phyloP scores from a whole-genome alignment of 2,329 filamentous ascomycete genomes.

The Pseudogymnoascus sp. region DNA sequence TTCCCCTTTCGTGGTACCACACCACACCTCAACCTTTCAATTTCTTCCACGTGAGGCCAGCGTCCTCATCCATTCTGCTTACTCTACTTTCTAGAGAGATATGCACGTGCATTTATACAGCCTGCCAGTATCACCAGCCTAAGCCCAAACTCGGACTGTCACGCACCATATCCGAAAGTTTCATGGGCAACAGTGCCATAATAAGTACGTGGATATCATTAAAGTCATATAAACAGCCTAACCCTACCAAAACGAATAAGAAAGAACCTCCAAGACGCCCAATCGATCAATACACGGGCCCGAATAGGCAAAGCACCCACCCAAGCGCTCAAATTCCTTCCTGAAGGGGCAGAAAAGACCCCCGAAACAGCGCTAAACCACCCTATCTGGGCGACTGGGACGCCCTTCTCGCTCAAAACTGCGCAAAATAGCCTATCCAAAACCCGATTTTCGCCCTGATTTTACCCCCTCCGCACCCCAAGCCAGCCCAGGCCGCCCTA shows the following conservation, averaged over 20 bases:
- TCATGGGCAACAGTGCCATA: background rate
- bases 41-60: conserved; percentile 1
- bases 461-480: background rate
- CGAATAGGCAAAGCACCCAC: conserved; percentile 6
- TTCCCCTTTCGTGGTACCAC: background rate
- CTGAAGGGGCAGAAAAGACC: background rate
- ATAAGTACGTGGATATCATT: conserved; percentile 8
- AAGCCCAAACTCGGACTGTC: background rate
- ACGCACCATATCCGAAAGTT: background rate
- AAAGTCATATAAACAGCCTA: conserved; percentile 5
- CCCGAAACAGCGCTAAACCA: conserved; percentile 1
- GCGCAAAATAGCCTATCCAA: conserved; percentile 3
- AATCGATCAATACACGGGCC: background rate
- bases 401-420: conserved; percentile 6
- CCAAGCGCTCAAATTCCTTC: background rate
- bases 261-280: conserved; percentile 2
- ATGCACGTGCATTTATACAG: conserved; percentile 2
- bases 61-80: background rate
- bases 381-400: conserved; percentile 1
- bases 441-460: conserved; percentile 3
- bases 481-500: conserved; percentile 1
- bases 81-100: background rate
- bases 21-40: background rate
- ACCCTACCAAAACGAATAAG: conserved; percentile 1
- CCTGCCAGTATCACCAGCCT: background rate